Percentiles rank a stretch among this genome's conserved stretches.
These are phyloP conservation scores for Typha latifolia DNA, from an alignment of 176 grass and related monocot genomes.

Conservation along the genomic window DNA sequence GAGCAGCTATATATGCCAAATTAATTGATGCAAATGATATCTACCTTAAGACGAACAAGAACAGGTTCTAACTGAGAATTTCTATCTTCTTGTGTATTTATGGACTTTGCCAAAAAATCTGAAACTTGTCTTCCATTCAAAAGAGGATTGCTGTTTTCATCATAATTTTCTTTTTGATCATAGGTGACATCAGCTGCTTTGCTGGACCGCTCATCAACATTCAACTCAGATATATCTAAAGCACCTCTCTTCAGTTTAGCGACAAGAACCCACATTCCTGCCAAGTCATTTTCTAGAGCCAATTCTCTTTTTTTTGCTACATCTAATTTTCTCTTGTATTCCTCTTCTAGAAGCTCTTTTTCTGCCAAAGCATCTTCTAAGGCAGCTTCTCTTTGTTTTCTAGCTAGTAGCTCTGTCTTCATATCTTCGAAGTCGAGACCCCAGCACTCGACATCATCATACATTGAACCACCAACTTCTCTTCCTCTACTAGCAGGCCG, in stretches of 20 bases:
- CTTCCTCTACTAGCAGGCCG: conserved; percentile 43
- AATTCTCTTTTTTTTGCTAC: conserved; percentile 82
- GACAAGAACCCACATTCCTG: conserved; percentile 98
- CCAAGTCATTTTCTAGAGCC: conserved; percentile 90
- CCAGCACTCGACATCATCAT: conserved; percentile 49
- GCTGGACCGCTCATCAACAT: conserved; percentile 36
- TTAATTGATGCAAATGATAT: conserved; percentile 6
- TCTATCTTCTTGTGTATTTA: conserved; percentile 35
- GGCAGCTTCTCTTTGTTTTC: conserved; percentile 71
- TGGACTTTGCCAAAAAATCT: conserved; percentile 44
- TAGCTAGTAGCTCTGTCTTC: conserved; percentile 62
- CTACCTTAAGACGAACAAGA: conserved; percentile 91
- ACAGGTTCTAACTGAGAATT: conserved; percentile 83
- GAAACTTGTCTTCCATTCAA: conserved; percentile 31
- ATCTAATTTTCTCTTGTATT: conserved; percentile 90
- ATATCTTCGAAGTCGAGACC: conserved; percentile 74
- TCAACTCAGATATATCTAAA: conserved; percentile 48
- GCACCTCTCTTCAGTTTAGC: conserved; percentile 80
- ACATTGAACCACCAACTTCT: conserved; percentile 24
- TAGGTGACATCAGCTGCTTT: conserved; percentile 34
- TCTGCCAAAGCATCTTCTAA: conserved; percentile 79
- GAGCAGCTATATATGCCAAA: neutral
- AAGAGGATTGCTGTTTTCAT: conserved; percentile 29
- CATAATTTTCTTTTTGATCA: conserved; percentile 44
- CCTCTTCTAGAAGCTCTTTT: conserved; percentile 73